phyloP scores from a whole-genome alignment of 2,329 filamentous ascomycete species.

The Chalaropsis thielavioides region DNA sequence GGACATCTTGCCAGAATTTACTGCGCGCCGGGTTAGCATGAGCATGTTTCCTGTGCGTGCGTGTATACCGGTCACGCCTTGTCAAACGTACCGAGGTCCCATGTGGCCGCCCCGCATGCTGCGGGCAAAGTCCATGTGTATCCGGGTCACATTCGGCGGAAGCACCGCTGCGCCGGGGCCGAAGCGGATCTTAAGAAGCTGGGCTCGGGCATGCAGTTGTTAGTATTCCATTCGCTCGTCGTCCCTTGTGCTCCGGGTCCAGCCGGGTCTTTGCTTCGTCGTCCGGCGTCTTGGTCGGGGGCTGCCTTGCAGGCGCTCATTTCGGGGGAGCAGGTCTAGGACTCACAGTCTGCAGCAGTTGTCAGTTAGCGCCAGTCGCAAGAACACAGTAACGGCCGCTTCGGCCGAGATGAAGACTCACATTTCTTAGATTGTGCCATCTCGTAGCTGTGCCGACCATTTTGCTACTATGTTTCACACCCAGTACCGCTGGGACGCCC shows the following conservation, averaged over 20 bases:
- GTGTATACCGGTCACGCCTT: slow-evolving; percentile 18
- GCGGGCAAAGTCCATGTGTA: slow-evolving; percentile 58
- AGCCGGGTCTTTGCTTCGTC: not conserved
- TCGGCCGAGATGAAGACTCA: slow-evolving; percentile 29
- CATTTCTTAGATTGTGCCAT: slow-evolving; percentile 54
- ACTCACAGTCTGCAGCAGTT: not conserved
- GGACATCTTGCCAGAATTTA: slow-evolving; percentile 74
- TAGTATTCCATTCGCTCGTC: not conserved
- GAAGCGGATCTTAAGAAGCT: slow-evolving; percentile 62
- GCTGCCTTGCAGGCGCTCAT: not conserved
- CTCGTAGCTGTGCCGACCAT: slow-evolving; percentile 38
- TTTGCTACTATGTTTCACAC: slow-evolving; percentile 18
- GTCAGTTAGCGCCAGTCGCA: not conserved
- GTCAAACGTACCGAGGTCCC: slow-evolving; percentile 48
- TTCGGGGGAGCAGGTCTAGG: not conserved
- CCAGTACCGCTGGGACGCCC: not conserved
- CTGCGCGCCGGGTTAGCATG: slow-evolving; percentile 31
- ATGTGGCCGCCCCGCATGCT: slow-evolving; percentile 52
- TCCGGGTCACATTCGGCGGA: slow-evolving; percentile 57
- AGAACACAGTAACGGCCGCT: not conserved
- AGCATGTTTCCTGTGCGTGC: slow-evolving; percentile 17
- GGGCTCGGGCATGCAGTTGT: slow-evolving; percentile 19
- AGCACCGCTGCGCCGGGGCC: slow-evolving; percentile 74
- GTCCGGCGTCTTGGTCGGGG: no score
- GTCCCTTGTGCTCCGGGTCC: not conserved